A percentile compares a stretch with the other conserved stretches of the same genome.
Conservation (phyloP, 73 alveolate genomes). For the Tetrahymena elliotti region DNA sequence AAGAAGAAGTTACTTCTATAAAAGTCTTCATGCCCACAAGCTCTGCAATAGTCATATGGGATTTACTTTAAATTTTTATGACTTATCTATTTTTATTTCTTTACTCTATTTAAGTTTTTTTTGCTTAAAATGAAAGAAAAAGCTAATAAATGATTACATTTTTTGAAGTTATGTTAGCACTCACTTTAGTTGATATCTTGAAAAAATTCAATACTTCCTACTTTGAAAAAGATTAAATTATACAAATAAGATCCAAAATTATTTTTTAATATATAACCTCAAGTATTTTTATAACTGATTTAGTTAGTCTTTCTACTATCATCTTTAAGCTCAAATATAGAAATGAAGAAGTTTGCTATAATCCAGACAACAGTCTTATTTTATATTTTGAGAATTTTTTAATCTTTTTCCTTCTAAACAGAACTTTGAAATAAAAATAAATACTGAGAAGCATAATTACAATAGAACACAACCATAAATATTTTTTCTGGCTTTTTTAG, state of each 20-base stretch:
- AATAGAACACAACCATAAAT: not conserved
- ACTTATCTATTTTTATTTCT: not conserved
- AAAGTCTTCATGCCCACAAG: not conserved
- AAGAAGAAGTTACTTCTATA: not conserved
- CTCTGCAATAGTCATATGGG: not conserved
- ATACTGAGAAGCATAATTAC: not conserved
- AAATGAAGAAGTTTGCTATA: not conserved
- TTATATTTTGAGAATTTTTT: not conserved
- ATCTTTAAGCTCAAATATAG: not conserved
- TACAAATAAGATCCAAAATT: not conserved
- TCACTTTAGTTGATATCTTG: not conserved
- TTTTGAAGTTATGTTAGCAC: not conserved
- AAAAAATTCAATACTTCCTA: not conserved
- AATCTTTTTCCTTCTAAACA: not conserved
- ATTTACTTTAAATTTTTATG: not conserved
- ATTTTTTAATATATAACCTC: not conserved
- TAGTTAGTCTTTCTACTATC: not conserved
- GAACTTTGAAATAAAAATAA: not conserved
- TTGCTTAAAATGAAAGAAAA: not conserved
- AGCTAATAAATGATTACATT: not conserved
- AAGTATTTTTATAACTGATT: not conserved
- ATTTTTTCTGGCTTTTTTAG: not conserved
- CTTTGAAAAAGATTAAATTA: not conserved
- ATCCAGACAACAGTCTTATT: not conserved
- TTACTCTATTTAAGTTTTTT: not conserved